phyloP scores from a whole-genome alignment of 2,329 filamentous ascomycete genomes.

The Fusarium temperatum region DNA sequence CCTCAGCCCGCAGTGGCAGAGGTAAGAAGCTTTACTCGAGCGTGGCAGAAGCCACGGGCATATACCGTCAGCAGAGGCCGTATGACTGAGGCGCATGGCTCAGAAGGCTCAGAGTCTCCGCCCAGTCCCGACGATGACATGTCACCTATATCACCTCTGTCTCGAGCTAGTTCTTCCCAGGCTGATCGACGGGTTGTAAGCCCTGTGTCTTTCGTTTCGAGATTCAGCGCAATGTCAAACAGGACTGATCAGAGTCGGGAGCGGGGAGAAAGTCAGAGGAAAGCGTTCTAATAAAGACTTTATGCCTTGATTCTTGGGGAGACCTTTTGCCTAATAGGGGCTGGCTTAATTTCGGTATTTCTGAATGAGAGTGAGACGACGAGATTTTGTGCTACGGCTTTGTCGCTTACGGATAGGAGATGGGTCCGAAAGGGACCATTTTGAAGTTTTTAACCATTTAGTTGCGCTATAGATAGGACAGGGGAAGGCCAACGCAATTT shows the following conservation, averaged over 20 bases:
- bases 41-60: conserved; percentile 36
- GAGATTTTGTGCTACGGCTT: conserved; percentile 13
- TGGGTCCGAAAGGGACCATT: neutral
- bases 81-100: conserved; percentile 8
- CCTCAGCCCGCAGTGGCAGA: conserved; percentile 40
- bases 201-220: conserved; percentile 12
- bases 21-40: conserved; percentile 33
- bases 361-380: conserved; percentile 5
- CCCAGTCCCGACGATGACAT: neutral
- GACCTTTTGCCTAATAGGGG: neutral
- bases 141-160: conserved; percentile 12
- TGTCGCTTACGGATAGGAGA: neutral
- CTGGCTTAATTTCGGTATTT: conserved; percentile 18
- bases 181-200: neutral
- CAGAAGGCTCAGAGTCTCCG: neutral
- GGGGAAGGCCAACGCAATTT: neutral
- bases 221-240: conserved; percentile 16
- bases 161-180: neutral
- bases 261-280: neutral
- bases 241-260: neutral
- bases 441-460: neutral
- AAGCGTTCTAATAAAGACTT: neutral
- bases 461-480: neutral
- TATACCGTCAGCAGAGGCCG: conserved; percentile 29
- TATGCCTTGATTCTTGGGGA: neutral